Conservation (phyloP, 352 stramenopile species). For the Aphanomyces astaci region DNA sequence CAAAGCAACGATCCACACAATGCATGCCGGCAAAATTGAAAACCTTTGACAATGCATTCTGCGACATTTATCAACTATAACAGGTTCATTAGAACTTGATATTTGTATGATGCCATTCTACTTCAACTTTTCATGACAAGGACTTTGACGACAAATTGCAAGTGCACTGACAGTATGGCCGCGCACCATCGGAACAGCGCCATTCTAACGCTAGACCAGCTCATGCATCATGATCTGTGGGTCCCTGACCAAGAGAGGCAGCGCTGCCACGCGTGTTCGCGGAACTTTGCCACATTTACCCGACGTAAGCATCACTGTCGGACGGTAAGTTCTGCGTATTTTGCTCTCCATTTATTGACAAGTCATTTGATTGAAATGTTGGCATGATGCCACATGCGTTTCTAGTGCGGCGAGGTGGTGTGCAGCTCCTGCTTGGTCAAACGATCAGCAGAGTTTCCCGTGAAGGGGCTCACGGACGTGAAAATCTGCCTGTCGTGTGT, state of each 20-base stretch:
- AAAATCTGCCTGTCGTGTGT: constrained; percentile 76
- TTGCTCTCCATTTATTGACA: not conserved
- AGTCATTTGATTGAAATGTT: not conserved
- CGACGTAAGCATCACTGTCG: constrained; percentile 25
- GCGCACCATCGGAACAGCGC: not conserved
- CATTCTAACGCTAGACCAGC: constrained; percentile 17
- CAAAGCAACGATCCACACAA: too few relatives aligned
- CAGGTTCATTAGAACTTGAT: not conserved
- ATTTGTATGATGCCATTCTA: not conserved
- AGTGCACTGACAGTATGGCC: not conserved
- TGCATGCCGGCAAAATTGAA: not conserved
- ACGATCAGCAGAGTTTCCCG: constrained; percentile 52
- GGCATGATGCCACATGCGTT: not conserved
- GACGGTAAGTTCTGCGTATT: constrained; percentile 8
- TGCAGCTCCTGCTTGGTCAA: constrained; percentile 73
- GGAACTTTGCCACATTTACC: constrained; percentile 22
- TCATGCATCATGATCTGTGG: constrained; percentile 22
- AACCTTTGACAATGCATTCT: not conserved
- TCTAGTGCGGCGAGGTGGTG: constrained; percentile 68
- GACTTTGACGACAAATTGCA: not conserved
- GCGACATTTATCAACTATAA: not conserved
- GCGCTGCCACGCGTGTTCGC: constrained; percentile 20
- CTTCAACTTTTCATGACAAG: not conserved
- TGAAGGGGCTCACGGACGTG: constrained; percentile 50
- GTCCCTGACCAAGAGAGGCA: constrained; percentile 17